Percentiles rank a stretch among this genome's conserved stretches.
phyloP scores from a whole-genome alignment of 2,329 filamentous ascomycete genomes.

The Pseudogymnoascus sp. region DNA sequence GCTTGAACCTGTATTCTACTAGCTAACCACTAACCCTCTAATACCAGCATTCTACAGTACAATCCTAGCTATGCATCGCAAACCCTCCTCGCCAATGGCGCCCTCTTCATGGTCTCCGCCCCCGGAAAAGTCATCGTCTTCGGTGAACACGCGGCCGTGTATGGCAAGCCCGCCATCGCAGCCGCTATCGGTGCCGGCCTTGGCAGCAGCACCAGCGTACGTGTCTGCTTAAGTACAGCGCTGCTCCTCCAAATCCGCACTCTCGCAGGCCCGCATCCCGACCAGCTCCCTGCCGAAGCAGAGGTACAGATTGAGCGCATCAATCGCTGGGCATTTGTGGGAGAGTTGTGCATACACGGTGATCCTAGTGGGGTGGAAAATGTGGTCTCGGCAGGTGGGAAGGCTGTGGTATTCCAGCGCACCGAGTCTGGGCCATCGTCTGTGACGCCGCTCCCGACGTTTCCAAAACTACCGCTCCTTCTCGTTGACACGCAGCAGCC shows the following conservation, averaged over 20 bases:
- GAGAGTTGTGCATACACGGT: too few species aligned
- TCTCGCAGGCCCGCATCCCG: slow-evolving; percentile 70
- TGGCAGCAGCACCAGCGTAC: slow-evolving; percentile 89
- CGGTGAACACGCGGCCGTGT: slow-evolving; percentile 95
- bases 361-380: too few species aligned
- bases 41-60: not conserved
- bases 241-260: slow-evolving; percentile 38
- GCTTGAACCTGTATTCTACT: not conserved
- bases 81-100: slow-evolving; percentile 60
- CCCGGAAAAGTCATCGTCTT: slow-evolving; percentile 98
- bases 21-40: not conserved
- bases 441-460: slow-evolving; percentile 73
- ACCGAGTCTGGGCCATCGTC: slow-evolving; percentile 76
- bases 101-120: slow-evolving; percentile 96
- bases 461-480: slow-evolving; percentile 85
- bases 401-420: slow-evolving; percentile 60
- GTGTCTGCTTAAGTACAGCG: slow-evolving; percentile 79
- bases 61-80: slow-evolving; percentile 34
- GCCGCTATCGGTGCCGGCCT: slow-evolving; percentile 89
- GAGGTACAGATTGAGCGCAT: too few species aligned
- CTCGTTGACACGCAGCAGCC: slow-evolving; percentile 83
- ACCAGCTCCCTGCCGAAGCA: too few species aligned
- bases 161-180: slow-evolving; percentile 92
- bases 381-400: too few species aligned
- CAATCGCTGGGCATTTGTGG: too few species aligned